Percentiles rank a stretch among this genome's conserved stretches.
These are phyloP conservation scores for Tubosaeta brunneosetosa DNA, from an alignment of 768 basidiomycete genomes.

Conservation along the genomic window DNA sequence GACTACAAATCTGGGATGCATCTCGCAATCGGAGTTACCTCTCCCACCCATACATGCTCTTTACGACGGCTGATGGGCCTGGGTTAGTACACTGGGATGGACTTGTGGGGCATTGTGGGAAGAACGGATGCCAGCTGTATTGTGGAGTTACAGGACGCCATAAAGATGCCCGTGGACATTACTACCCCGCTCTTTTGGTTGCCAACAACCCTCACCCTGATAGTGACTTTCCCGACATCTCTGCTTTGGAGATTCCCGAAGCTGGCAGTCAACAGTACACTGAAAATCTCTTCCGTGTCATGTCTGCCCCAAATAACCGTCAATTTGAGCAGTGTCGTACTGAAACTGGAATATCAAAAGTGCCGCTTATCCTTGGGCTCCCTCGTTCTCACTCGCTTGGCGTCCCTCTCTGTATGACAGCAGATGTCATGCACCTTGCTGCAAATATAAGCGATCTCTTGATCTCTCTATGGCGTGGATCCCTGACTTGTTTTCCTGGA, in stretches of 20 bases:
- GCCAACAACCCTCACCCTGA: too few species aligned
- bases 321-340: background rate
- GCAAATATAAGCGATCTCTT: background rate
- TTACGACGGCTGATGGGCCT: background rate
- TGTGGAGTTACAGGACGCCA: background rate
- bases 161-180: background rate
- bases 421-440: constrained; percentile 5
- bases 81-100: background rate
- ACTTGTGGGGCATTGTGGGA: background rate
- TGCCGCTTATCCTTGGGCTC: background rate
- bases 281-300: background rate
- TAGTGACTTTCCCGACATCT: background rate
- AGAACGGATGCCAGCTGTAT: background rate
- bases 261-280: background rate
- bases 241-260: background rate
- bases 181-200: background rate
- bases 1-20: background rate
- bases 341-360: background rate
- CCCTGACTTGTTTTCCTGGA: background rate
- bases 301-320: background rate
- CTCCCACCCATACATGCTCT: background rate
- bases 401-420: background rate
- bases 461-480: background rate
- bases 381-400: background rate
- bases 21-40: background rate